A percentile compares a stretch with the other conserved stretches of the same genome.
Conservation (phyloP, 2,329 filamentous ascomycete species). For the Alternaria sp. region DNA sequence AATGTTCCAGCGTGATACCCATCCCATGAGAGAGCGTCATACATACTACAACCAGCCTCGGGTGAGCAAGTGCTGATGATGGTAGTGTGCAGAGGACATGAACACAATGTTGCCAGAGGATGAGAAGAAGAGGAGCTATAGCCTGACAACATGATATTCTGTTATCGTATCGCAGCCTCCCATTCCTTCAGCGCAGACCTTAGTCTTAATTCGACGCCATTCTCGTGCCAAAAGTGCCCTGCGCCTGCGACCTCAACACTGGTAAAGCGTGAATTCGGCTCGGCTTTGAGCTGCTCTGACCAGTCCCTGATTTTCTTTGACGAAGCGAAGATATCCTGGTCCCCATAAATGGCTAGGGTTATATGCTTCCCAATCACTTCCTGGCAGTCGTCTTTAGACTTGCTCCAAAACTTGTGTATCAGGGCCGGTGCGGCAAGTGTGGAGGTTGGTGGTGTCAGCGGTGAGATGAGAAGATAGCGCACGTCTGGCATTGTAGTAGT, state of each 20-base stretch:
- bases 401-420: slow-evolving; percentile 37
- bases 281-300: slow-evolving; percentile 61
- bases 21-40: background rate
- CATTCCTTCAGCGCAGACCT: slow-evolving; percentile 51
- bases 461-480: slow-evolving; percentile 56
- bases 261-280: slow-evolving; percentile 41
- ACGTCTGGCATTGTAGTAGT: slow-evolving; percentile 28
- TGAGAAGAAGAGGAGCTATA: background rate
- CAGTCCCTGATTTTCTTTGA: slow-evolving; percentile 70
- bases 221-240: slow-evolving; percentile 60
- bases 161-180: slow-evolving; percentile 44
- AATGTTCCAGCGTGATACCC: background rate
- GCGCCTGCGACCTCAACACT: slow-evolving; percentile 56
- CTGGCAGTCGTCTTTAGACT: slow-evolving; percentile 9
- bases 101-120: background rate
- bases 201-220: slow-evolving; percentile 49
- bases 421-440: slow-evolving; percentile 42
- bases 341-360: slow-evolving; percentile 76
- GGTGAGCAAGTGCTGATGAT: background rate
- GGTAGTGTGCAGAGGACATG: background rate
- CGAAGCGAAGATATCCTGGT: slow-evolving; percentile 75
- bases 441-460: slow-evolving; percentile 54
- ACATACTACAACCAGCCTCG: background rate
- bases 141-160: background rate
- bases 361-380: slow-evolving; percentile 33